phyloP scores from a whole-genome alignment of 352 stramenopile genomes.

The Nothophytophthora sp. region DNA sequence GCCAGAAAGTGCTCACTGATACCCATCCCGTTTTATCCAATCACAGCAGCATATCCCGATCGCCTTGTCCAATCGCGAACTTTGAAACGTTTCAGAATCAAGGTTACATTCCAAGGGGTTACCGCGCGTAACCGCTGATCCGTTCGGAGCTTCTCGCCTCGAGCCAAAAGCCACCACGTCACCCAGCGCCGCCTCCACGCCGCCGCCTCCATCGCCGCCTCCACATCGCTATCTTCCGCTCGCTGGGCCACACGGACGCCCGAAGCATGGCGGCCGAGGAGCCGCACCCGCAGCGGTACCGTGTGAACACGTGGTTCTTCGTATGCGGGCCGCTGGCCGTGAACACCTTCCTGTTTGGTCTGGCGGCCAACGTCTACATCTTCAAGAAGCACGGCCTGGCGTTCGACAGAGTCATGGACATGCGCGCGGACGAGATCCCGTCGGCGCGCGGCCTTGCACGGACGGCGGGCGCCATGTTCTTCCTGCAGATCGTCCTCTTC shows the following conservation, averaged over 20 bases:
- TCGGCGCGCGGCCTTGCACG: constrained; percentile 37
- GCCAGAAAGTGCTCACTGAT: too few species aligned
- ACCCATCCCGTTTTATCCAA: too few species aligned
- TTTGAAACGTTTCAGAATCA: too few species aligned
- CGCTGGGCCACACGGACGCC: too few species aligned
- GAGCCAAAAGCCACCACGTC: too few species aligned
- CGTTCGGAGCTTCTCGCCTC: too few species aligned
- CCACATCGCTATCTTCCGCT: too few species aligned
- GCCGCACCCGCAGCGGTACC: constrained; percentile 24
- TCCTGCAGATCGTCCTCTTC: constrained; percentile 60
- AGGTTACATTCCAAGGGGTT: too few species aligned
- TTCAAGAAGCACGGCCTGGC: constrained; percentile 59
- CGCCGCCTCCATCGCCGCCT: neutral
- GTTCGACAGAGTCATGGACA: constrained; percentile 70
- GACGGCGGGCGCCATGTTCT: constrained; percentile 36
- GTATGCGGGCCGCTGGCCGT: constrained; percentile 73
- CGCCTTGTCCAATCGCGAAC: too few species aligned
- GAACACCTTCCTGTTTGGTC: constrained; percentile 64
- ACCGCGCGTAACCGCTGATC: too few species aligned
- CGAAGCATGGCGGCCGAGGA: constrained; percentile 14
- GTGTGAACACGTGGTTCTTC: constrained; percentile 76
- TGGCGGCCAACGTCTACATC: constrained; percentile 65
- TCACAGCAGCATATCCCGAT: too few species aligned
- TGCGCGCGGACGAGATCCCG: constrained; percentile 64
- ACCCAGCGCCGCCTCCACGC: too few species aligned